Conservation (phyloP, 768 basidiomycete species). For the Pilatotrama ljubarskyi region DNA sequence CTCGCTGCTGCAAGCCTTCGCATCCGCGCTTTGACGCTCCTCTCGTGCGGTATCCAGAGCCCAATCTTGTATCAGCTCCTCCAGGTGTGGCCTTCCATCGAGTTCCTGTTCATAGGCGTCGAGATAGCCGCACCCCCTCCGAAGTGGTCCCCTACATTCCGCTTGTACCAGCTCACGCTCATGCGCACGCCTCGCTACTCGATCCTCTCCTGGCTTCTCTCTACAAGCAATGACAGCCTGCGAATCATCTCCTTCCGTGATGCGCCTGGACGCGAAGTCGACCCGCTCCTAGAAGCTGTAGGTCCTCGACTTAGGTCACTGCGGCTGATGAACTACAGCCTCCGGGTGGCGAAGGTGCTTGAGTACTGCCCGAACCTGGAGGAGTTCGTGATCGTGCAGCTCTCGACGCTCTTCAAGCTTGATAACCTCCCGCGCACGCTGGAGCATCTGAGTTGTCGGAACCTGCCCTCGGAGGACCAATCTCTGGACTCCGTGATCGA, state of each 20-base stretch:
- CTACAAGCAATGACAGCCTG: slow-evolving; percentile 35
- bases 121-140: slow-evolving; percentile 40
- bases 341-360: slow-evolving; percentile 35
- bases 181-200: slow-evolving; percentile 34
- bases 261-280: slow-evolving; percentile 29
- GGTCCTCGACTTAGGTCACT: slow-evolving; percentile 43
- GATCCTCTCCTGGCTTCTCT: slow-evolving; percentile 42
- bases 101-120: slow-evolving; percentile 39
- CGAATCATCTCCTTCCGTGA: slow-evolving; percentile 45
- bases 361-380: slow-evolving; percentile 39
- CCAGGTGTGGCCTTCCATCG: slow-evolving; percentile 37
- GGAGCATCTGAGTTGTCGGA: slow-evolving; percentile 43
- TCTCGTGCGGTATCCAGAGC: slow-evolving; percentile 41
- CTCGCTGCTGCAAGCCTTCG: slow-evolving; percentile 20
- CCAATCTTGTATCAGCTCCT: slow-evolving; percentile 46
- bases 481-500: slow-evolving; percentile 33
- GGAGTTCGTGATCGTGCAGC: slow-evolving; percentile 41
- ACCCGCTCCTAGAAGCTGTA: slow-evolving; percentile 31
- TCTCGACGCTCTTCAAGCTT: slow-evolving; percentile 38
- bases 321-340: slow-evolving; percentile 40
- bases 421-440: slow-evolving; percentile 38
- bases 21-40: slow-evolving; percentile 37
- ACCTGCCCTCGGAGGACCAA: slow-evolving; percentile 24
- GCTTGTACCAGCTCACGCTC: slow-evolving; percentile 44
- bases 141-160: slow-evolving; percentile 19